A percentile compares a stretch with the other conserved stretches of the same genome.
phyloP scores from a whole-genome alignment of 768 basidiomycete species.

The Tulasnella sp. region DNA sequence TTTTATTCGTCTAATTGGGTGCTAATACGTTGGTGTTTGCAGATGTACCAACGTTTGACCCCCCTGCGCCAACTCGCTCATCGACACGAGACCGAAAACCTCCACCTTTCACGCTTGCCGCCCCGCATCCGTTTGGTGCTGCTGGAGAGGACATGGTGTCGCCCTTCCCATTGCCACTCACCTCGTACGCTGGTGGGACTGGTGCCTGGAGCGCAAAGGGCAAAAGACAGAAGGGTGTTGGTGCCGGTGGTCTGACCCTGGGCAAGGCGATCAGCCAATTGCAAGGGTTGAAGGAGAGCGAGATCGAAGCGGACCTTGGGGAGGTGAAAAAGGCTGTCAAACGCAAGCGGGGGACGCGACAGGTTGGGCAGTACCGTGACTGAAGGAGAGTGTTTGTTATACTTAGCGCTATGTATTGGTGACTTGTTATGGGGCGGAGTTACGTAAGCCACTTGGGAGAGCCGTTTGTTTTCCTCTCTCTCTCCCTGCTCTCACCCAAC shows the following conservation, averaged over 20 bases:
- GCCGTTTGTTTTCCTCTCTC: constrained; percentile 18
- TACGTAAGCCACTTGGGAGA: constrained; percentile 1
- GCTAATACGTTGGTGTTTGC: not conserved
- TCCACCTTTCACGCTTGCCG: constrained; percentile 49
- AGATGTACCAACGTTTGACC: constrained; percentile 25
- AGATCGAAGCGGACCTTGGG: constrained; percentile 70
- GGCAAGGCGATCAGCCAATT: constrained; percentile 68
- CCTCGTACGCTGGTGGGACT: constrained; percentile 38
- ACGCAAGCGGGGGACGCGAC: constrained; percentile 40
- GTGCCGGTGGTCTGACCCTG: constrained; percentile 44
- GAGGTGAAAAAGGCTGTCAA: constrained; percentile 78
- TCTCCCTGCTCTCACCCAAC: not conserved
- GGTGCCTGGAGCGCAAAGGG: constrained; percentile 31
- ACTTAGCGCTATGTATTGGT: not conserved
- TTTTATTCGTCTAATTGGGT: not conserved
- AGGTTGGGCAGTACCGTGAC: constrained; percentile 24
- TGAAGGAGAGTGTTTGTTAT: not conserved
- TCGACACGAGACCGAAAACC: constrained; percentile 30
- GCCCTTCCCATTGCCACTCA: constrained; percentile 72
- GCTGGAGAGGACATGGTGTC: constrained; percentile 84
- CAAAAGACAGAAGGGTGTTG: constrained; percentile 39
- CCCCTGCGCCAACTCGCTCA: constrained; percentile 41
- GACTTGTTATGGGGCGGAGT: constrained; percentile 9
- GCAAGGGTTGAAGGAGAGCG: constrained; percentile 57
- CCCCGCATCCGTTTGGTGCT: constrained; percentile 71